Conservation (phyloP, 225 moss, liverwort and hornwort species). For the Anthoceros angustus region DNA sequence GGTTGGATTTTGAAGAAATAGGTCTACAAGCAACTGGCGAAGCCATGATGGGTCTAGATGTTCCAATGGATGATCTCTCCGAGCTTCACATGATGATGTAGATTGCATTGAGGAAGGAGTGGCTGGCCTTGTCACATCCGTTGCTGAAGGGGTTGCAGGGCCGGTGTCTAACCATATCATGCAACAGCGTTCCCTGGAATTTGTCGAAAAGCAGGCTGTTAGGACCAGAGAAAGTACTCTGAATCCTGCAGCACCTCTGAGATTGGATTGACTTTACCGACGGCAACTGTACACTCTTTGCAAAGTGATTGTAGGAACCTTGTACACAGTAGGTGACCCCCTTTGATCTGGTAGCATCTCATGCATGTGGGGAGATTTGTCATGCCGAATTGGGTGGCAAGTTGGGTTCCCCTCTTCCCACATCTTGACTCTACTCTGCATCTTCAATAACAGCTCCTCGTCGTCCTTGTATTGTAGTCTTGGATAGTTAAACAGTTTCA, state of each 20-base stretch:
- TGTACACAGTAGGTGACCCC: slow-evolving; percentile 2
- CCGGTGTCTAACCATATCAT: not conserved
- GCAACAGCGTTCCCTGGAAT: not conserved
- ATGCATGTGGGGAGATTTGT: not conserved
- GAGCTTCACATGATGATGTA: slow-evolving; percentile 93
- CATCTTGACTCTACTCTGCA: not conserved
- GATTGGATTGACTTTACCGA: not conserved
- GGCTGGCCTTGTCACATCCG: not conserved
- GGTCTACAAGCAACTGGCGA: slow-evolving; percentile 45
- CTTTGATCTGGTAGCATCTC: not conserved
- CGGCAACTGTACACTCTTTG: not conserved
- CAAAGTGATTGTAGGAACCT: not conserved
- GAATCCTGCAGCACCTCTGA: not conserved
- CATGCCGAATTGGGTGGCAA: slow-evolving; percentile 3
- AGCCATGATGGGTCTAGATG: slow-evolving; percentile 72
- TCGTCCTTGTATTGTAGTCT: not conserved
- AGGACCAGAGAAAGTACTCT: not conserved
- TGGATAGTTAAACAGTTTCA: not conserved
- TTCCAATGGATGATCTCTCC: slow-evolving; percentile 94
- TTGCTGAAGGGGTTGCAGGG: not conserved
- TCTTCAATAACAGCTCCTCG: not conserved
- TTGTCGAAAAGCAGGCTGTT: not conserved
- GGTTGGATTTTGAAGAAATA: slow-evolving; percentile 84
- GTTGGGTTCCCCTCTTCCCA: not conserved
- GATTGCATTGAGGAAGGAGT: slow-evolving; percentile 12